Conservation (phyloP, 148 eudicot genomes). For the Gaultheria prostrata region DNA sequence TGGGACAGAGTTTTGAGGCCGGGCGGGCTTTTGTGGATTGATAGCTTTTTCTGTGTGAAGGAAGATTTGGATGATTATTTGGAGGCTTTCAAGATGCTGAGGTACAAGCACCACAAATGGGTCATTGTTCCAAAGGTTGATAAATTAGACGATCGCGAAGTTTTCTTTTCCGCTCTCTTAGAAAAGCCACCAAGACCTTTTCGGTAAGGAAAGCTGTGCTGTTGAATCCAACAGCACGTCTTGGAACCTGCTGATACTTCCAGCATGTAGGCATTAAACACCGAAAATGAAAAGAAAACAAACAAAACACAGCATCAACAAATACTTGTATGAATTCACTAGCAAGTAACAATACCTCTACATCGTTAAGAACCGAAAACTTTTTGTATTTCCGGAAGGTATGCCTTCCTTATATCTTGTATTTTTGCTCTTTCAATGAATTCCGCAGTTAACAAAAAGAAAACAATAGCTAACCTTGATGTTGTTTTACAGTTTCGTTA, state of each 20-base stretch:
- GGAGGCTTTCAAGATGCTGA: conserved; percentile 38
- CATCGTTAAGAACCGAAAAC: not conserved
- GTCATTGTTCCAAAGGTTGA: conserved; percentile 44
- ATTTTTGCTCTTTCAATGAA: not conserved
- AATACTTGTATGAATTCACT: not conserved
- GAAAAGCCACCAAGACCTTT: conserved; percentile 56
- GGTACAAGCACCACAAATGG: conserved; percentile 60
- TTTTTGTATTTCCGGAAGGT: not conserved
- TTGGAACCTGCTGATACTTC: not conserved
- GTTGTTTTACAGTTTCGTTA: not conserved
- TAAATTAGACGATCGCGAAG: conserved; percentile 36
- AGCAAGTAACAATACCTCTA: not conserved
- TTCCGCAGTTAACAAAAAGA: not conserved
- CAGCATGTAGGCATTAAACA: not conserved
- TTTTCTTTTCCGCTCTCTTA: conserved; percentile 57
- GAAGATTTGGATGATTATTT: conserved; percentile 48
- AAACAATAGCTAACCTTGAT: not conserved
- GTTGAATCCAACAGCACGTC: not conserved
- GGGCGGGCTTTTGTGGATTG: conserved; percentile 60
- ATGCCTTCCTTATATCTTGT: not conserved
- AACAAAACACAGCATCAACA: not conserved
- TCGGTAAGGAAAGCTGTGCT: conserved; percentile 12
- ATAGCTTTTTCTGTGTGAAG: conserved; percentile 49
- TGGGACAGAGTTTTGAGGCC: conserved; percentile 60
- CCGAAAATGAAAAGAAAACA: not conserved